Evolutionary conservation across 225 moss, liverwort and hornwort genomes (phyloP).

Genomic region (Pseudoscleropodium purum): DNA sequence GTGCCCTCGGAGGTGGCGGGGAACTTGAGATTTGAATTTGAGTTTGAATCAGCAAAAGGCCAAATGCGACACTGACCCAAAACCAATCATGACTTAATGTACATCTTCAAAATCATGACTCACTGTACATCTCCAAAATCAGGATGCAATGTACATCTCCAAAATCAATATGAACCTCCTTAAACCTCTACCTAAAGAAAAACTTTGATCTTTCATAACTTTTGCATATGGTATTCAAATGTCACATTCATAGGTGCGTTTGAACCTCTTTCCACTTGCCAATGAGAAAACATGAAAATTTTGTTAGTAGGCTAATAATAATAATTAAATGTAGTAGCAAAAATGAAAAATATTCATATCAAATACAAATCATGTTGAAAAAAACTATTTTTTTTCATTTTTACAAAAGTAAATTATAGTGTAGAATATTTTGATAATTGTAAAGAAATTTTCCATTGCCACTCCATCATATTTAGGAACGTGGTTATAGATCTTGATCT

Average conservation of each 20-base stretch:
- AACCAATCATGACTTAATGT: not conserved
- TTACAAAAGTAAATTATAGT: not conserved
- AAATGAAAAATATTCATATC: not conserved
- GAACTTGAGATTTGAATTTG: not conserved
- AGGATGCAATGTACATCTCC: not conserved
- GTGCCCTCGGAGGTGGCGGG: not conserved
- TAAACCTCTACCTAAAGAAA: not conserved
- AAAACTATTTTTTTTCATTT: fast-evolving
- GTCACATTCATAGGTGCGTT: fast-evolving
- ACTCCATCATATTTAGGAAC: fast-evolving
- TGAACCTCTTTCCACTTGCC: fast-evolving
- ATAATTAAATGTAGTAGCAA: fast-evolving
- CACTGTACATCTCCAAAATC: not conserved
- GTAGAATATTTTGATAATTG: not conserved
- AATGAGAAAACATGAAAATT: not conserved
- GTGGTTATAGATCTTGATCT: fast-evolving
- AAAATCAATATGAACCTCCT: too few species aligned
- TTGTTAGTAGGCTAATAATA: fast-evolving
- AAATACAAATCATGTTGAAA: not conserved
- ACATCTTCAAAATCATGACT: not conserved
- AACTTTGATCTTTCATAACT: not conserved
- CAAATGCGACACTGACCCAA: not conserved
- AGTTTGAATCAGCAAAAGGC: not conserved
- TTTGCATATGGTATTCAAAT: not conserved
- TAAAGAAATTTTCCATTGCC: too few species aligned